phyloP scores from a whole-genome alignment of 2,329 filamentous ascomycete genomes.

The Juglanconis oblonga region DNA sequence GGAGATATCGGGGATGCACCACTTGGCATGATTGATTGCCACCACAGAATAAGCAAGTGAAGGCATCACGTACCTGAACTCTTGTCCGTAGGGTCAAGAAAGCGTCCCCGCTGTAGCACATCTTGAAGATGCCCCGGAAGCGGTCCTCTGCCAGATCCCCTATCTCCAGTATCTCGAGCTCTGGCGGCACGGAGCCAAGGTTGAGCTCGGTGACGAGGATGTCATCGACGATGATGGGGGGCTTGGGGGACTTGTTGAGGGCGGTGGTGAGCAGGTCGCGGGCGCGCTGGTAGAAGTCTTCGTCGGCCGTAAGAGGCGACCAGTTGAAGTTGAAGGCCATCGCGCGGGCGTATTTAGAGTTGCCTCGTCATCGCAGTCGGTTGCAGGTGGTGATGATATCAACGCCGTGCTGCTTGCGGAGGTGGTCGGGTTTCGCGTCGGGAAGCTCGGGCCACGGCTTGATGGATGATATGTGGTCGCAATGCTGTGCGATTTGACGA shows the following conservation, averaged over 20 bases:
- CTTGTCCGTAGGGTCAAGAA: constrained; percentile 92
- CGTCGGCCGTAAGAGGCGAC: constrained; percentile 96
- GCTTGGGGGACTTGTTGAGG: constrained; percentile 96
- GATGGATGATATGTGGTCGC: neutral
- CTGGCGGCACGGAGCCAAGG: constrained; percentile 87
- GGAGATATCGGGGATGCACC: neutral
- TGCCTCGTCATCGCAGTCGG: constrained; percentile 22
- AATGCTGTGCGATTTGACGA: neutral
- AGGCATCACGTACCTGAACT: constrained; percentile 68
- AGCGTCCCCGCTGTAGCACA: constrained; percentile 95
- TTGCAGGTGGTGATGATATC: neutral
- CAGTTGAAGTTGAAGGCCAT: constrained; percentile 99
- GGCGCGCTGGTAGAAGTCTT: constrained; percentile 82
- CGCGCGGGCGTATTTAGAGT: constrained; percentile 40
- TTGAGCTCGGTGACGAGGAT: constrained; percentile 98
- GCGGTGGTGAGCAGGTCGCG: constrained; percentile 92
- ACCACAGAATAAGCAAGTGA: constrained; percentile 17
- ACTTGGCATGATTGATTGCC: neutral
- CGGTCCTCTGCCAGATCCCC: constrained; percentile 95
- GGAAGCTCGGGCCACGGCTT: neutral
- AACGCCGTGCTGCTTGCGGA: neutral
- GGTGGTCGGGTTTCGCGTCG: constrained; percentile 1
- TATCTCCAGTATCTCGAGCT: constrained; percentile 96
- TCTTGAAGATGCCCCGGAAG: constrained; percentile 98
- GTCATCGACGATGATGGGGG: constrained; percentile 98